phyloP scores from a whole-genome alignment of 352 stramenopile species.

The Pythium phragmiticola region DNA sequence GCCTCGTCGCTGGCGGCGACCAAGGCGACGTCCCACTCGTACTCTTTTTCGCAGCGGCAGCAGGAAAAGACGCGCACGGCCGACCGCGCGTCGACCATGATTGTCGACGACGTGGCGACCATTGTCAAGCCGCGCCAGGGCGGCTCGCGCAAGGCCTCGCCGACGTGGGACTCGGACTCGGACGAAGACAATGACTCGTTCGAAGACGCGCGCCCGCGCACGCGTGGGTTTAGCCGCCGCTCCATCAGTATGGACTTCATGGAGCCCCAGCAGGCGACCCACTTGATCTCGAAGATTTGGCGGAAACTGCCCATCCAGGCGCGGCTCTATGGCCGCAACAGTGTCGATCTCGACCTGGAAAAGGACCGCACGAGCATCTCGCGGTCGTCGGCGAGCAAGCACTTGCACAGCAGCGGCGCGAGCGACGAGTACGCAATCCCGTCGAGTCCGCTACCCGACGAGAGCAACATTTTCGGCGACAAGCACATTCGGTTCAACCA shows the following conservation, averaged over 20 bases:
- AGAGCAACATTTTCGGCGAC: constrained; percentile 43
- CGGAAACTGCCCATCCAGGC: constrained; percentile 76
- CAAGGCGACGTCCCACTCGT: constrained; percentile 18
- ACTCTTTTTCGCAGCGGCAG: constrained; percentile 24
- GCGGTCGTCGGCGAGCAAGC: constrained; percentile 27
- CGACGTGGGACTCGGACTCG: constrained; percentile 61
- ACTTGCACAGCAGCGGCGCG: constrained; percentile 8
- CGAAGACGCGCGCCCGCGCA: constrained; percentile 54
- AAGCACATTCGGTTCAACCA: constrained; percentile 51
- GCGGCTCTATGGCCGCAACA: constrained; percentile 35
- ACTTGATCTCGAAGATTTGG: constrained; percentile 81
- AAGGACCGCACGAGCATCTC: constrained; percentile 33
- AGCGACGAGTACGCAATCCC: constrained; percentile 28
- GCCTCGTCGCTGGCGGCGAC: not conserved
- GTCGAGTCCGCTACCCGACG: constrained; percentile 39
- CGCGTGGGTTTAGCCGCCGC: constrained; percentile 53
- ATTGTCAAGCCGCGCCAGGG: constrained; percentile 44
- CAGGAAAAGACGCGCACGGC: constrained; percentile 28
- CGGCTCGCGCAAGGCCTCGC: not conserved
- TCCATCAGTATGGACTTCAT: constrained; percentile 81
- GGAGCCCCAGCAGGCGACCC: constrained; percentile 59
- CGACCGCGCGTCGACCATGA: constrained; percentile 31
- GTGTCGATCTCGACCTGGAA: constrained; percentile 30
- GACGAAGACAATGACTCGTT: constrained; percentile 54
- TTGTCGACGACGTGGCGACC: constrained; percentile 47